Conservation (phyloP, 305 asterid species). For the Fraxinus baroniana region DNA sequence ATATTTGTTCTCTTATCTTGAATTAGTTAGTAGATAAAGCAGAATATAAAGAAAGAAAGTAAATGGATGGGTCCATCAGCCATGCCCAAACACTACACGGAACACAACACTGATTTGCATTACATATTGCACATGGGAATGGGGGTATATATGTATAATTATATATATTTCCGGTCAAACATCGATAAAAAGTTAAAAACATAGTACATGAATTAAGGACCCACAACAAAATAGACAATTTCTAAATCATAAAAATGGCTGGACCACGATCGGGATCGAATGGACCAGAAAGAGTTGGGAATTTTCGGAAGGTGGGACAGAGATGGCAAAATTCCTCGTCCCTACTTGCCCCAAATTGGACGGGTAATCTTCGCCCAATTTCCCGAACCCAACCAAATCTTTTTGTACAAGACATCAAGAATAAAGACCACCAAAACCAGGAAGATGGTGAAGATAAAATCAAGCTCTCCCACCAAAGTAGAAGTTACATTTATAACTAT, state of each 20-base stretch:
- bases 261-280: background rate
- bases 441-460: background rate
- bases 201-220: background rate
- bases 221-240: background rate
- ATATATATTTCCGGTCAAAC: background rate
- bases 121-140: constrained; percentile 7
- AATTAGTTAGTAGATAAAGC: background rate
- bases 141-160: background rate
- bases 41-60: background rate
- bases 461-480: background rate
- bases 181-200: background rate
- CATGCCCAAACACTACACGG: constrained; percentile 9
- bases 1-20: background rate
- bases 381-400: background rate
- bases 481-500: background rate
- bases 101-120: background rate
- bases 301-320: background rate
- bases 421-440: background rate
- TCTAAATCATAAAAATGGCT: background rate
- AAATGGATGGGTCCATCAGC: constrained; percentile 6
- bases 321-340: background rate
- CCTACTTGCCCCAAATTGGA: background rate
- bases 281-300: background rate
- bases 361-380: background rate
- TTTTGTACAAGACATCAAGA: background rate